These are phyloP conservation scores for Candida coleopterorum DNA, from an alignment of 805 yeast species.

Conservation along the genomic window DNA sequence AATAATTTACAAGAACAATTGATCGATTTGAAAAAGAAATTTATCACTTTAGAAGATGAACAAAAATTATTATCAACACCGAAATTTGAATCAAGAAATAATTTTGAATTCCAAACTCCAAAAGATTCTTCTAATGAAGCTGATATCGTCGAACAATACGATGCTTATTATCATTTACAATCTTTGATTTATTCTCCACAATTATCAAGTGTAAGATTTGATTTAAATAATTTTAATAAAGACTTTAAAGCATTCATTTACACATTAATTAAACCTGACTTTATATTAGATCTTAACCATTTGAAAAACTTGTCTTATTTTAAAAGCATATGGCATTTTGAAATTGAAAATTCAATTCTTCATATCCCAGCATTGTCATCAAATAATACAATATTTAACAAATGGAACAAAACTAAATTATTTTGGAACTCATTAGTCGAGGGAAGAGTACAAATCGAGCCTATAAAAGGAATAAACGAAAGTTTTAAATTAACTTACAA, in stretches of 20 bases:
- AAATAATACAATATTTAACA: slow-evolving; percentile 42
- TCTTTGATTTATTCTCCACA: slow-evolving; percentile 28
- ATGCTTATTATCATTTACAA: slow-evolving; percentile 16
- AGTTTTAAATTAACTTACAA: slow-evolving; percentile 47
- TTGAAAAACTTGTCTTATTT: slow-evolving; percentile 55
- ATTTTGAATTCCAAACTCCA: slow-evolving; percentile 3
- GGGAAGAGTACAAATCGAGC: slow-evolving; percentile 79
- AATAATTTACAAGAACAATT: slow-evolving; percentile 65
- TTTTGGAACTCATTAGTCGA: slow-evolving; percentile 68
- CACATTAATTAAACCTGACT: slow-evolving; percentile 28
- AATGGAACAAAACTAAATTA: slow-evolving; percentile 42
- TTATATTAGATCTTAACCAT: slow-evolving; percentile 30
- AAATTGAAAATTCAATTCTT: slow-evolving; percentile 51
- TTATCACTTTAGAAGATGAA: slow-evolving; percentile 51
- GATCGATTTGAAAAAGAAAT: slow-evolving; percentile 54
- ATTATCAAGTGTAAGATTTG: slow-evolving; percentile 39
- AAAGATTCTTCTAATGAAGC: neutral
- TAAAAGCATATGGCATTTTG: slow-evolving; percentile 65
- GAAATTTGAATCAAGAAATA: slow-evolving; percentile 7
- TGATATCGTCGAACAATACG: slow-evolving; percentile 1
- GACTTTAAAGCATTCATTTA: slow-evolving; percentile 42
- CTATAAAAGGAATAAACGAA: slow-evolving; percentile 79
- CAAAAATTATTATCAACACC: slow-evolving; percentile 14
- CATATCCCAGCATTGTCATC: slow-evolving; percentile 39
- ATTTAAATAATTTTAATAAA: slow-evolving; percentile 35